A percentile compares a stretch with the other conserved stretches of the same genome.
phyloP scores from a whole-genome alignment of 2,329 filamentous ascomycete genomes.

The Parasarocladium wereldwijsianum region DNA sequence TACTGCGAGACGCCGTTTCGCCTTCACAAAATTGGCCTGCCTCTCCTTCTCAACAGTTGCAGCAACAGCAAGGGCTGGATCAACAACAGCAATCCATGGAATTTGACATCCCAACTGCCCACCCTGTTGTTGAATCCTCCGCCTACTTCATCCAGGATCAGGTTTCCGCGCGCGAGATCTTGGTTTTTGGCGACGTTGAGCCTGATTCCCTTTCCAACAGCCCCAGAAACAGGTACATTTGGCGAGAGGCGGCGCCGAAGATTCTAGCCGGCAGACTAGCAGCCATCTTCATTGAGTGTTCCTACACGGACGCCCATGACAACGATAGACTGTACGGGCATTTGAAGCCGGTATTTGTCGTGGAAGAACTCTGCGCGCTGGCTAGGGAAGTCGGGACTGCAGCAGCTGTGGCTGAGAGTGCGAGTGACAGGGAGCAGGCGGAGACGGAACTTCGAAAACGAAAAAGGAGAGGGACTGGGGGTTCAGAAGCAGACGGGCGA shows the following conservation, averaged over 20 bases:
- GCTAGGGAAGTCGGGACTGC: conserved; percentile 53
- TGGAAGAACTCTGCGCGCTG: conserved; percentile 61
- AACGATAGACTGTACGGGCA: conserved; percentile 78
- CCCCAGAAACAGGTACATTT: conserved; percentile 69
- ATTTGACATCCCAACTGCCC: no score
- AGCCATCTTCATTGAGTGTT: conserved; percentile 91
- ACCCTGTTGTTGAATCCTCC: conserved; percentile 63
- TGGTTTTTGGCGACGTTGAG: conserved; percentile 93
- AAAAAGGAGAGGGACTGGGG: conserved; percentile 47
- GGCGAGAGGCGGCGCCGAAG: conserved; percentile 80
- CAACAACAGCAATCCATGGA: no score
- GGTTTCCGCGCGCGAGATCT: conserved; percentile 55
- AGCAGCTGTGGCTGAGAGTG: no score
- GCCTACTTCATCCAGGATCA: conserved; percentile 84
- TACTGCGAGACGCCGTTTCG: conserved; percentile 17
- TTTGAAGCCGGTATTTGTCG: conserved; percentile 67
- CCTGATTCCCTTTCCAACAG: conserved; percentile 73
- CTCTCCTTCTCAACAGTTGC: no score
- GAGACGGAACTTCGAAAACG: conserved; percentile 48
- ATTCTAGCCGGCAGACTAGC: conserved; percentile 56
- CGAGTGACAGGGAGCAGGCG: not conserved
- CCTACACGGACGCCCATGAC: conserved; percentile 68
- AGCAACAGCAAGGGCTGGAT: no score
- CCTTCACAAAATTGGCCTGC: conserved; percentile 4
- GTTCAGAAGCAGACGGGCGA: no score